Percentiles rank a stretch among this genome's conserved stretches.
These are phyloP conservation scores for Colletotrichum orchidophilum DNA, from an alignment of 2,329 filamentous ascomycete genomes.

Conservation along the genomic window DNA sequence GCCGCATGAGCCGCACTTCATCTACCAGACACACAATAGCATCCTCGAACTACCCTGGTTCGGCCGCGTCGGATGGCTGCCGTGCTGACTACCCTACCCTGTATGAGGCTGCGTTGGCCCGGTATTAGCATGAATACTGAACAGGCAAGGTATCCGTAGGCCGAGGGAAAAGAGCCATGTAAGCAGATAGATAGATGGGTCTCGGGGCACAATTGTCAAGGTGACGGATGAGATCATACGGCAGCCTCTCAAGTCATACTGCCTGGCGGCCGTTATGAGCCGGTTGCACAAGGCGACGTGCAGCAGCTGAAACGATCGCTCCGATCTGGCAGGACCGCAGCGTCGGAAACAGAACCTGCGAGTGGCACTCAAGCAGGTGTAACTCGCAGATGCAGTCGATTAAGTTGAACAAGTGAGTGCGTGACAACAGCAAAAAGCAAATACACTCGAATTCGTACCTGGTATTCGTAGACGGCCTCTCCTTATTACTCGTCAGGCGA, in stretches of 20 bases:
- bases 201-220: not conserved
- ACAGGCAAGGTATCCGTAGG: not conserved
- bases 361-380: not conserved
- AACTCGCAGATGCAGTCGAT: not conserved
- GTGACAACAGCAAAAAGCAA: not conserved
- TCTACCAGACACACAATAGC: constrained; percentile 3
- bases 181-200: not conserved
- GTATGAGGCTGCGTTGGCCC: not conserved
- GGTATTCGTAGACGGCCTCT: not conserved
- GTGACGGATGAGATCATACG: constrained; percentile 16
- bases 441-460: not conserved
- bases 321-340: constrained; percentile 9
- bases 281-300: constrained; percentile 16
- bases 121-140: not conserved
- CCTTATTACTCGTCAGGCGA: not conserved
- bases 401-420: not conserved
- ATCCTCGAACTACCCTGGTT: not conserved
- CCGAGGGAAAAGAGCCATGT: not conserved
- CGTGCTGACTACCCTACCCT: not conserved
- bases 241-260: constrained; percentile 6
- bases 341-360: constrained; percentile 1
- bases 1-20: constrained; percentile 15
- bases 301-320: constrained; percentile 24
- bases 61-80: not conserved
- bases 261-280: not conserved